Base-by-base conservation (phyloP, 495 filamentous ascomycete genomes). In the Aspergillus haitiensis region DNA sequence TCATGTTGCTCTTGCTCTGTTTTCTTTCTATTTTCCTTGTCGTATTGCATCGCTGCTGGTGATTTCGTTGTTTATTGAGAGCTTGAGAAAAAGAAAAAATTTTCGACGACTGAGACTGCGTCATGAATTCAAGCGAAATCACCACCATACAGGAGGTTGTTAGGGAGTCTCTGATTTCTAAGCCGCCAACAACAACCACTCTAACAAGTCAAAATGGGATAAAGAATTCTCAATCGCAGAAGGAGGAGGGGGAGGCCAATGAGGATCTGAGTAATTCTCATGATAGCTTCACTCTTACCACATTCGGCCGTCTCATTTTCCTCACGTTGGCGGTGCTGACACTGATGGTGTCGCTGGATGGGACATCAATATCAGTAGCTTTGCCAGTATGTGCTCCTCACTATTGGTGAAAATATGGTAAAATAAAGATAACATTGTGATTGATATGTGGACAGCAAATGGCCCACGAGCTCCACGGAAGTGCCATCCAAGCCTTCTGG, bases 361-460 rank as follows among this genome's bases (percentile, higher is more conserved):
- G 84, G 2, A 89, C 88, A 3, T 86, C 84, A 6, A 75, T 90
- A 15, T 84, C 82, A 15, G 85, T 90, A n/a, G 88, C 88, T 12
- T 67, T 90, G 37, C 87, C 88, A 2, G 83, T 85, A 72, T 44
- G 73, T 67, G 21, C 15, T 11, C 51, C 37, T 7, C 11, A 11
- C n/a, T 49, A 15, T 15, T 5, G 18, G 10, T 18, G 27, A 15
- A 27, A 12, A 4, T 8, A 5, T 6, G 8, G 10, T 11, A 50
- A n/a, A 55, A 13, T 7, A 3, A 47, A 15, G 13, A 15, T 2
- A 12, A 33, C 35, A 27, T 27, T 27, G 21, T 52, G 10, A 58
- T 51, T 18, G 39, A 37, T 7, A 16, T 16, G 16, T 7, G 13
- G n/a, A 18, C n/a, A 67, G 60, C 49, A 37, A 54, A 58, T 67